Percentiles rank a stretch among this genome's conserved stretches.
These are phyloP conservation scores for Hymenoscyphus fructigenus DNA, from an alignment of 2,329 filamentous ascomycete genomes.

Conservation along the genomic window DNA sequence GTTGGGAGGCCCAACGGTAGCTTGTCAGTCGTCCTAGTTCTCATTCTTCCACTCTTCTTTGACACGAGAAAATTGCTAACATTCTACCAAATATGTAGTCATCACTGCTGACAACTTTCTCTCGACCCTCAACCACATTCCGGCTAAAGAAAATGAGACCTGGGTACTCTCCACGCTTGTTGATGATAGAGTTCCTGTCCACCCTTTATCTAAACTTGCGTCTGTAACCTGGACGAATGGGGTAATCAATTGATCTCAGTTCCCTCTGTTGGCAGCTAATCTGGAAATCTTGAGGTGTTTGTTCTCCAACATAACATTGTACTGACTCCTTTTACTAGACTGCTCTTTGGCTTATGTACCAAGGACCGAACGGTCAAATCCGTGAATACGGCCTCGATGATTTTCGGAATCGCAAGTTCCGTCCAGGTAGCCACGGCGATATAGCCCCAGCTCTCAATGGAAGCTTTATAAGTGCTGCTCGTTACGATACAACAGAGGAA, in stretches of 20 bases:
- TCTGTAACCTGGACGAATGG: constrained; percentile 21
- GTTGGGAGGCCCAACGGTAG: constrained; percentile 16
- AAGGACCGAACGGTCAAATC: constrained; percentile 14
- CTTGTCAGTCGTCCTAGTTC: constrained; percentile 2
- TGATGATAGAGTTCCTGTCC: constrained; percentile 8
- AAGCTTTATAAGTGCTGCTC: constrained; percentile 9
- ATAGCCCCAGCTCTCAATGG: constrained; percentile 9
- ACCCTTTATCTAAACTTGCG: constrained; percentile 14
- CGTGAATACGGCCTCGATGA: constrained; percentile 21
- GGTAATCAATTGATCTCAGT: background rate
- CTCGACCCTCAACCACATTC: constrained; percentile 15
- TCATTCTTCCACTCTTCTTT: background rate
- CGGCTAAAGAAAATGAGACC: constrained; percentile 9
- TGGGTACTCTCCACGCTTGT: constrained; percentile 16
- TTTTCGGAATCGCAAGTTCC: constrained; percentile 14
- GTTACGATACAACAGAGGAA: constrained; percentile 14
- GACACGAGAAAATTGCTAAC: background rate
- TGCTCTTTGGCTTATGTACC: constrained; percentile 18
- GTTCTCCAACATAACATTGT: background rate
- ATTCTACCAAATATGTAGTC: background rate
- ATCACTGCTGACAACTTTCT: constrained; percentile 14
- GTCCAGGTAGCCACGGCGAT: constrained; percentile 13
- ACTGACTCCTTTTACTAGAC: background rate
- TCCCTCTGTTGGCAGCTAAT: too few species aligned
- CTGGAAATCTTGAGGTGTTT: background rate